Evolutionary conservation across 1,284 basidiomycete species (phyloP), one percentile per base, ranked within the genome.

Genomic region (Exobasidium cylindrosporum): DNA sequence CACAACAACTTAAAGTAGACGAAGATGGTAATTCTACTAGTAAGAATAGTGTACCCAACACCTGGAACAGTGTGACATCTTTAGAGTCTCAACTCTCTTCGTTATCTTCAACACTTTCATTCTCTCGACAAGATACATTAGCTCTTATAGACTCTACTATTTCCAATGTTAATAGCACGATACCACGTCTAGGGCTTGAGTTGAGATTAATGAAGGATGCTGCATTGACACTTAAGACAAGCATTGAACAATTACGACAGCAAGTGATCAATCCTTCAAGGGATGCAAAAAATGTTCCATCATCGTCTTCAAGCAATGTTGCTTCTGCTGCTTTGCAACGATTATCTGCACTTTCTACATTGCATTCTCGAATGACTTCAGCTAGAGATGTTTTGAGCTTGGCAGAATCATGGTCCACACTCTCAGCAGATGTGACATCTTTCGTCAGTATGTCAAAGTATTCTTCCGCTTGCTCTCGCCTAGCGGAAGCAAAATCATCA

Each of bases 391-490:
- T 64, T 24, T 63, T 73, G n/a, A 54, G 71, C 24, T 63, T 71
- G 35, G 69, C 69, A 1, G 69, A 73, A 55, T 62, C 67, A 2
- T 73, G 71, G 71, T 67, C 63, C 4, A 71, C 69, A 10, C 62
- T 73, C 43, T 65, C 70, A 7, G 26, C 60, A 5, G 64, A 73
- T 26, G 60, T 73, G 29, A 54, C 46, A 21, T 32, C 65, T 45
- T 61, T 64, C 3, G 29, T 71, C 3, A 23, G 28, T 13, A 65
- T 69, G 29, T 17, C 53, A 4, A 63, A 69, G 14, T 67, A 54
- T 57, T 46, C 63, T 50, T 60, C 66, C 11, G 71, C 71, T 1
- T 66, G 63, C 5, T 58, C 61, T 1, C 58, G 69, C 7, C 53
- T 73, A 23, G 62, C 59, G 6, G 65, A 67, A 24, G 69, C 70